A percentile compares a stretch with the other conserved stretches of the same genome.
phyloP scores from a whole-genome alignment of 73 alveolate genomes.

The Paramecium caudatum region DNA sequence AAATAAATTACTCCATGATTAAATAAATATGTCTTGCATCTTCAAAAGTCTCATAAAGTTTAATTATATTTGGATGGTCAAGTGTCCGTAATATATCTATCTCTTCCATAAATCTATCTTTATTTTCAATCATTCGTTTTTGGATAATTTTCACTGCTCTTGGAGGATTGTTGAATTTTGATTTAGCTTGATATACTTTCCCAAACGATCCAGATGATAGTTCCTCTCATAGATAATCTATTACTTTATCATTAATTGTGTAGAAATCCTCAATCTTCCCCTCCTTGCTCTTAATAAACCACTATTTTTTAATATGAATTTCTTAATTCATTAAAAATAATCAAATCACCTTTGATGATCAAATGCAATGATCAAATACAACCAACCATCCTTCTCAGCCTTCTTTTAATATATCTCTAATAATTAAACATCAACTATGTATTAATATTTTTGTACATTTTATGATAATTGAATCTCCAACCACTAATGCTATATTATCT shows the following conservation, averaged over 20 bases:
- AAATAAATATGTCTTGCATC: conserved; percentile 80
- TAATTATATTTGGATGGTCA: conserved; percentile 89
- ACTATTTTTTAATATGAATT: conserved; percentile 63
- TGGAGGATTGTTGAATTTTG: not conserved
- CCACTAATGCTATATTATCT: not conserved
- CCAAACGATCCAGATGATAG: conserved; percentile 71
- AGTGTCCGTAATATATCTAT: conserved; percentile 84
- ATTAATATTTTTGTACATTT: not conserved
- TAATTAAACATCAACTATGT: conserved; percentile 6
- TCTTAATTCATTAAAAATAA: conserved; percentile 12
- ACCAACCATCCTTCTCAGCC: conserved; percentile 48
- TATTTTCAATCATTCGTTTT: not conserved
- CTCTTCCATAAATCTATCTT: conserved; percentile 81
- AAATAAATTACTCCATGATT: conserved; percentile 78
- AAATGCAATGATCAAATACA: conserved; percentile 5
- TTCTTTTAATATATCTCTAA: conserved; percentile 37
- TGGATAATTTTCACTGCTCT: conserved; percentile 67
- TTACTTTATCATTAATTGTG: conserved; percentile 37
- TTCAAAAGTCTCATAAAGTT: conserved; percentile 80
- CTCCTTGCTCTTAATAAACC: conserved; percentile 70
- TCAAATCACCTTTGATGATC: conserved; percentile 12
- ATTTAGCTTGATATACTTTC: conserved; percentile 1
- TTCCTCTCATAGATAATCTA: not conserved
- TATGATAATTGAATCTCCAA: conserved; percentile 29
- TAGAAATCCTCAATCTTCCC: conserved; percentile 71